Conservation (phyloP, 1,284 basidiomycete species). For the Marasmius sp. region DNA sequence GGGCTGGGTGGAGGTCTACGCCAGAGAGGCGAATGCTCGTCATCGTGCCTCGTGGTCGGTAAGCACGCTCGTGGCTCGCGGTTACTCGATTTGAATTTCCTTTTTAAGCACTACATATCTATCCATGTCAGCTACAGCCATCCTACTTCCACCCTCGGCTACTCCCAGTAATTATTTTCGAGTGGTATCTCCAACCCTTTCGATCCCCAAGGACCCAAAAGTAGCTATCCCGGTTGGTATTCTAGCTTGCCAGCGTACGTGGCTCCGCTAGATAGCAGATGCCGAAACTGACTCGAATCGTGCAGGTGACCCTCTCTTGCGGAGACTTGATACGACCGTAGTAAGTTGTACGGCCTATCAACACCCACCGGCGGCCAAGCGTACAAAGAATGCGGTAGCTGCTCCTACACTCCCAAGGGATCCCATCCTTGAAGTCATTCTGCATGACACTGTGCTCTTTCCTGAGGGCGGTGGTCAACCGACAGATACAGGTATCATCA, state of each 20-base stretch:
- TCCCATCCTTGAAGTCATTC: constrained; percentile 60
- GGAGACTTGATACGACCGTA: constrained; percentile 53
- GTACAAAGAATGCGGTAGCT: constrained; percentile 54
- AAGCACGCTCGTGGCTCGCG: neutral
- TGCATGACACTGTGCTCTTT: constrained; percentile 85
- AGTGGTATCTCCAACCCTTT: constrained; percentile 56
- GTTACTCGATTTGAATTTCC: too few species aligned
- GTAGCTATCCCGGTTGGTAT: constrained; percentile 67
- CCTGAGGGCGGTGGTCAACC: constrained; percentile 90
- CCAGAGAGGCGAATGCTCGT: neutral
- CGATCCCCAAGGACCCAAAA: constrained; percentile 48
- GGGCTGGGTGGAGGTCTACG: neutral
- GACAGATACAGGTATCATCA: constrained; percentile 72
- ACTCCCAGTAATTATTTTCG: constrained; percentile 63
- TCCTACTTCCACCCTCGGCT: constrained; percentile 31
- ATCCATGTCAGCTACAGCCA: constrained; percentile 12
- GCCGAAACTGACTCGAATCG: constrained; percentile 13
- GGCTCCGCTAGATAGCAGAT: constrained; percentile 11
- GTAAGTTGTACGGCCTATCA: constrained; percentile 48
- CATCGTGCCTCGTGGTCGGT: neutral
- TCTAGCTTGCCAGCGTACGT: constrained; percentile 69
- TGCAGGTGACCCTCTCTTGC: constrained; percentile 66
- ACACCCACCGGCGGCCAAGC: constrained; percentile 41
- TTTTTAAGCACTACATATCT: neutral
- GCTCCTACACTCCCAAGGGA: constrained; percentile 41